Percentiles rank a stretch among this genome's conserved stretches.
Conservation (phyloP, 495 filamentous ascomycete genomes). For the Xylaria palmicola region DNA sequence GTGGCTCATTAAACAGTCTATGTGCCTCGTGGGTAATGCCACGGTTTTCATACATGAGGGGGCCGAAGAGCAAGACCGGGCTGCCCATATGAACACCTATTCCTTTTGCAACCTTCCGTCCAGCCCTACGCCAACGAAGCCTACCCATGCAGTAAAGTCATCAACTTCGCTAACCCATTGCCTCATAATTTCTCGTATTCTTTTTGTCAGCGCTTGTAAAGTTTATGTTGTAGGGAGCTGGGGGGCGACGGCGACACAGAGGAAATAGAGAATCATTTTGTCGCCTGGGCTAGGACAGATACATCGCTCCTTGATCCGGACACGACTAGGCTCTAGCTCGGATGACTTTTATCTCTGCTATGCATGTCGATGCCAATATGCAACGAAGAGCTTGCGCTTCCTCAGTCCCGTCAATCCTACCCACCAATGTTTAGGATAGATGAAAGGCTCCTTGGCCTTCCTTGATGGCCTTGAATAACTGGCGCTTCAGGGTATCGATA, state of each 20-base stretch:
- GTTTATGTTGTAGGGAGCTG: constrained; percentile 1
- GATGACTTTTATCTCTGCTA: background rate
- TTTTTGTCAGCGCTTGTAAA: constrained; percentile 23
- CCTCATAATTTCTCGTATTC: constrained; percentile 21
- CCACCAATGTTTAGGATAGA: constrained; percentile 62
- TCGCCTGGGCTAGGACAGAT: background rate
- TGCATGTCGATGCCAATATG: background rate
- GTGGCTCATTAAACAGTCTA: constrained; percentile 32
- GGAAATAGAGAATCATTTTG: background rate
- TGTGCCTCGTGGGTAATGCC: constrained; percentile 22
- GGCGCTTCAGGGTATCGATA: constrained; percentile 70
- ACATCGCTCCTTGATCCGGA: background rate
- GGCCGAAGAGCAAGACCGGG: background rate
- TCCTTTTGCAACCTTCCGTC: constrained; percentile 19
- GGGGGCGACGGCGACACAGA: background rate
- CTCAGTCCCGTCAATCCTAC: background rate
- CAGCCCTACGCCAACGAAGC: constrained; percentile 29
- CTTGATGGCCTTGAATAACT: constrained; percentile 80
- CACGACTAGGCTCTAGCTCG: background rate
- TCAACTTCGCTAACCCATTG: constrained; percentile 14
- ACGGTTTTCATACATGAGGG: background rate
- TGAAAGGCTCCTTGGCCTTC: constrained; percentile 99
- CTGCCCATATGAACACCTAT: constrained; percentile 14
- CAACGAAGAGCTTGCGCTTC: background rate
- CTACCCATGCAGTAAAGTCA: constrained; percentile 29